phyloP scores from a whole-genome alignment of 257 asterid species.

The Marsdenia floribunda region DNA sequence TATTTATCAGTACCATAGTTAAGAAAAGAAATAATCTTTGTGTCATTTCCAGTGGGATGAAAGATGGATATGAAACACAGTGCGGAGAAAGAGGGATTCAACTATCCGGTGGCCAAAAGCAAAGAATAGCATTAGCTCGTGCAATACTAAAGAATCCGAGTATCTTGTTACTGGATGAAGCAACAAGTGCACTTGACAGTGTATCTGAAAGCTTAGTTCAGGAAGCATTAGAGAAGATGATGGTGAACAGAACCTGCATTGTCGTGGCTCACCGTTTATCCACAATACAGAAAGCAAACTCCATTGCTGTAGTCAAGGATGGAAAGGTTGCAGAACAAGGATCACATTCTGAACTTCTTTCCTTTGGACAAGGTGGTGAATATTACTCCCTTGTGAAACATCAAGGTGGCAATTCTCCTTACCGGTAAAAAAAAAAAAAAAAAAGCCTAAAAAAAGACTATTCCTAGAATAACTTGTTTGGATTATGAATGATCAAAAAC shows the following conservation, averaged over 20 bases:
- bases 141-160: constrained; percentile 71
- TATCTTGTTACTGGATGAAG: constrained; percentile 66
- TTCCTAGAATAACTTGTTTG: no score
- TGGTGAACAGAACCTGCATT: constrained; percentile 62
- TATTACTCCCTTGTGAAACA: constrained; percentile 52
- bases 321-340: constrained; percentile 72
- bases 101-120: constrained; percentile 80
- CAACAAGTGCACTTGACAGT: constrained; percentile 78
- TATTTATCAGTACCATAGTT: not conserved
- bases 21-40: not conserved
- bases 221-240: constrained; percentile 72
- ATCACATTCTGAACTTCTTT: constrained; percentile 59
- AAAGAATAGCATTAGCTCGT: constrained; percentile 70
- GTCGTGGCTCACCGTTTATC: constrained; percentile 75
- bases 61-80: constrained; percentile 64
- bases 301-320: constrained; percentile 67
- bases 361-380: constrained; percentile 48
- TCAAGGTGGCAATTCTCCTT: constrained; percentile 45
- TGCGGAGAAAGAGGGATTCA: constrained; percentile 81
- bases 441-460: not conserved
- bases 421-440: constrained; percentile 20
- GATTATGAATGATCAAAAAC: no score
- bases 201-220: constrained; percentile 74
- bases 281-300: constrained; percentile 59
- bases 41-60: constrained; percentile 55